A percentile compares a stretch with the other conserved stretches of the same genome.
phyloP scores from a whole-genome alignment of 805 yeast genomes.

The Teunomyces funiuensis region DNA sequence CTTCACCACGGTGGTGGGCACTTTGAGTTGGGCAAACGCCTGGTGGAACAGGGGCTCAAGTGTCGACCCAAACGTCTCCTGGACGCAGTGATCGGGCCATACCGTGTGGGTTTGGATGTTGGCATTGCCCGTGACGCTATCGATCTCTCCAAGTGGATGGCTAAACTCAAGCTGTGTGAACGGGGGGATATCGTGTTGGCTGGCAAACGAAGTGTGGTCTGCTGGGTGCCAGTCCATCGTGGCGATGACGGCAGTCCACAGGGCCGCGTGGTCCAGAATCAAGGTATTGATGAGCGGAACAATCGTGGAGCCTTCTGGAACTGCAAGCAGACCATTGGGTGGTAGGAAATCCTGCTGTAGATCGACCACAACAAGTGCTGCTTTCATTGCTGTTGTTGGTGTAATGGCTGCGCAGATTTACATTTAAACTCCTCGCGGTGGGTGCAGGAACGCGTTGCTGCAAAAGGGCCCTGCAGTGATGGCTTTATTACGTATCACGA shows the following conservation, averaged over 20 bases:
- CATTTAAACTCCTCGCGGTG: background rate
- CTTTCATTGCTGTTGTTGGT: background rate
- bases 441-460: too few relatives aligned
- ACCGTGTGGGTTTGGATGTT: constrained; percentile 44
- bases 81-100: constrained; percentile 95
- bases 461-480: too few relatives aligned
- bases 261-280: constrained; percentile 27
- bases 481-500: too few relatives aligned
- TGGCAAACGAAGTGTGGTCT: constrained; percentile 80
- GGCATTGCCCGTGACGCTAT: constrained; percentile 22
- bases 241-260: constrained; percentile 67
- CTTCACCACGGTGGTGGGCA: constrained; percentile 46
- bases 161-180: constrained; percentile 48
- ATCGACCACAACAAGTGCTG: constrained; percentile 74
- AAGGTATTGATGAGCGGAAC: constrained; percentile 53
- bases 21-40: constrained; percentile 30
- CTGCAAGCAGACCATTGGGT: constrained; percentile 75
- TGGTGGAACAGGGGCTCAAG: constrained; percentile 52
- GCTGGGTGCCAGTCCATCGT: constrained; percentile 90
- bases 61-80: constrained; percentile 63
- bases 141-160: constrained; percentile 46
- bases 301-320: constrained; percentile 58
- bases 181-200: constrained; percentile 54
- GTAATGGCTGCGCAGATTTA: background rate
- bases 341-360: constrained; percentile 87